phyloP scores from a whole-genome alignment of 164 flowering plant species.

The Chimonanthus salicifolius region DNA sequence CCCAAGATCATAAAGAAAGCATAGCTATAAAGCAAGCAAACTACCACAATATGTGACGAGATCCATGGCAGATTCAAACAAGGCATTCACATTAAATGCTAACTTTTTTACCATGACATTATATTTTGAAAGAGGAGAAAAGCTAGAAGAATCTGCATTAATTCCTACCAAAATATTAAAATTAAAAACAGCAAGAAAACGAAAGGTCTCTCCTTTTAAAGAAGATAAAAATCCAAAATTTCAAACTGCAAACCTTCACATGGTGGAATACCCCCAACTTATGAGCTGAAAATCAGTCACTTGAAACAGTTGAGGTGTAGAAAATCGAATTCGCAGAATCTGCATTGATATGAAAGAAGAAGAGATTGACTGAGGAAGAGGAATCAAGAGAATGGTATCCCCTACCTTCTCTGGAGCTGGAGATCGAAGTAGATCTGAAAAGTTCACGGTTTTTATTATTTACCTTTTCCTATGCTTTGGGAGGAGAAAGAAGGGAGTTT shows the following conservation, averaged over 20 bases:
- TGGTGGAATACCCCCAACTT: not conserved
- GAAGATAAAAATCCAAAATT: too few species aligned
- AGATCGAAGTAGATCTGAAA: too few species aligned
- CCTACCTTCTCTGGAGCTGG: too few species aligned
- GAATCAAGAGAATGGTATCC: not conserved
- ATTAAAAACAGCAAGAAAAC: not conserved
- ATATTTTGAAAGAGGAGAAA: not conserved
- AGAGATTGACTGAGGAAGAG: not conserved
- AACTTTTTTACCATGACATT: too few species aligned
- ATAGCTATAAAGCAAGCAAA: not conserved
- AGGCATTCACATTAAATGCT: not conserved
- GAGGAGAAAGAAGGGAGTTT: too few species aligned
- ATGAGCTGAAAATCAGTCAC: not conserved
- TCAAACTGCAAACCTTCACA: not conserved
- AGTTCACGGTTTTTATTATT: too few species aligned
- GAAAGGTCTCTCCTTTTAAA: not conserved
- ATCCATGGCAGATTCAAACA: not conserved
- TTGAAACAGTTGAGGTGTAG: too few species aligned
- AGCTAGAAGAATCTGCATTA: not conserved
- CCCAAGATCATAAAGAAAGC: not conserved
- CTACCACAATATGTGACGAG: not conserved
- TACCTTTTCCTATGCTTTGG: too few species aligned
- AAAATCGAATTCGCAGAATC: not conserved
- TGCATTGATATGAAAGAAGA: not conserved
- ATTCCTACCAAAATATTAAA: not conserved